These are phyloP conservation scores for Flueggea neowawraea DNA, from an alignment of 441 rosid genomes.

Conservation along the genomic window DNA sequence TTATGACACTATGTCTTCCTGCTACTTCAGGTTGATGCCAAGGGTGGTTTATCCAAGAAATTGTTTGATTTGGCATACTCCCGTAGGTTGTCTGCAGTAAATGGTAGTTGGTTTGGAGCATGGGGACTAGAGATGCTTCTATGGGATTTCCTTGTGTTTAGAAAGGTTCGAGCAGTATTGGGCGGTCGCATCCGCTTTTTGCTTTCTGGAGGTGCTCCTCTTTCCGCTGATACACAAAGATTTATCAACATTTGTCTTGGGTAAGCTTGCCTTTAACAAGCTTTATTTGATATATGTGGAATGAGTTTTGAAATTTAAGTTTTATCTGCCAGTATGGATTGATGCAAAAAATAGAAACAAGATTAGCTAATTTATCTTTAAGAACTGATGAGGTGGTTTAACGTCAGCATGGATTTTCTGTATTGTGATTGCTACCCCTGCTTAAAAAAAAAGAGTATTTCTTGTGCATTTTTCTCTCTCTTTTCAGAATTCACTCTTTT, in stretches of 20 bases:
- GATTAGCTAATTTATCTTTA: too few species aligned
- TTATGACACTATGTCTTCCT: slow-evolving; percentile 1
- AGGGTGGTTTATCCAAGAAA: slow-evolving; percentile 79
- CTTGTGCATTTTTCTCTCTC: neutral
- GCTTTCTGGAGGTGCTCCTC: slow-evolving; percentile 99
- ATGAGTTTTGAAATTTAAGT: neutral
- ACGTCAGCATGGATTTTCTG: too few species aligned
- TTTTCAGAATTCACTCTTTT: neutral
- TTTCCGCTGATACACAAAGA: slow-evolving; percentile 97
- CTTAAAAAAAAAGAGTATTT: too few species aligned
- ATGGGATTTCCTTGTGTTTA: slow-evolving; percentile 87
- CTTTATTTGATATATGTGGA: slow-evolving; percentile 12
- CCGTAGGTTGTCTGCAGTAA: slow-evolving; percentile 83
- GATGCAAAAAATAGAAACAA: too few species aligned
- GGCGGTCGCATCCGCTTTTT: slow-evolving; percentile 92
- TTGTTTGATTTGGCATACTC: slow-evolving; percentile 89
- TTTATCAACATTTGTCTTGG: slow-evolving; percentile 98
- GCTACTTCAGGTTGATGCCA: slow-evolving; percentile 56
- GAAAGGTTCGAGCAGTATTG: slow-evolving; percentile 76
- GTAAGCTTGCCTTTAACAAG: slow-evolving; percentile 39
- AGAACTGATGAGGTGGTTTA: too few species aligned
- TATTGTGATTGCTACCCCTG: too few species aligned
- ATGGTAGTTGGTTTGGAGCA: slow-evolving; percentile 97
- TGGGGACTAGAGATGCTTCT: slow-evolving; percentile 88
- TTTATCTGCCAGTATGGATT: too few species aligned